Base-by-base conservation (phyloP, 78 protist species). In the Planoprotostelium fungivorum region DNA sequence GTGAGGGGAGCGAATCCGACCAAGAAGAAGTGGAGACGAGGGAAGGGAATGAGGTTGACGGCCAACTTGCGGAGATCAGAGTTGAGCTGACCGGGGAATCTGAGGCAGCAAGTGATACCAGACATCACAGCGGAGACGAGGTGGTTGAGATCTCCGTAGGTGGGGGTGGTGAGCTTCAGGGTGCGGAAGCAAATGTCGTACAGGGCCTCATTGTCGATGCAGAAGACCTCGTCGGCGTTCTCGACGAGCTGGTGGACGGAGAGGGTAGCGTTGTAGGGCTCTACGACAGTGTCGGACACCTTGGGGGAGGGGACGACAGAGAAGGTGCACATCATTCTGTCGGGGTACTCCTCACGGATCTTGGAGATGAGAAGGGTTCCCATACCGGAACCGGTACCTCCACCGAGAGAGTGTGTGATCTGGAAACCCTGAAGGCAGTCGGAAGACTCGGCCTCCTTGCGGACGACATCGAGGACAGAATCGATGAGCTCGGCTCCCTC, bases 351-450 rank as follows among this genome's bases (percentile, higher is more conserved):
- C 88, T 98, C 99, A 63, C 98, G 97, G 89, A 97, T 95, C 88
- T 96, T 95, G 83, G 96, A 89, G 85, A 97, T 91, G 84, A 97
- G 93, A 34, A 97, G 95, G 35, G 99, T 96, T 85, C 98, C 98
- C 93, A 96, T 85, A 86, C 99, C 99, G 28, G 99, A 98, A 83
- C 99, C 99, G 36, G 99, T 99, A 38, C 99, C 99, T 63, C 99
- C 99, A 38, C 99, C 99, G 38, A 99, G 96, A 28, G 99, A 99
- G 97, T 98, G 99, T 25, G 97, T 38, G 37, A 98, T 90, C 91
- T 97, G 99, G 98, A 99, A 98, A 85, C 99, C 99, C 93, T 99
- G 99, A 28, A 99, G 97, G 92, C 99, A 97, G 89, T 98, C 99
- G 92, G 98, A 96, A 73, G 84, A 31, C 95, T 98, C 99, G 34